These are phyloP conservation scores for Xylona heveae DNA, from an alignment of 495 filamentous ascomycete species.

Conservation along the genomic window DNA sequence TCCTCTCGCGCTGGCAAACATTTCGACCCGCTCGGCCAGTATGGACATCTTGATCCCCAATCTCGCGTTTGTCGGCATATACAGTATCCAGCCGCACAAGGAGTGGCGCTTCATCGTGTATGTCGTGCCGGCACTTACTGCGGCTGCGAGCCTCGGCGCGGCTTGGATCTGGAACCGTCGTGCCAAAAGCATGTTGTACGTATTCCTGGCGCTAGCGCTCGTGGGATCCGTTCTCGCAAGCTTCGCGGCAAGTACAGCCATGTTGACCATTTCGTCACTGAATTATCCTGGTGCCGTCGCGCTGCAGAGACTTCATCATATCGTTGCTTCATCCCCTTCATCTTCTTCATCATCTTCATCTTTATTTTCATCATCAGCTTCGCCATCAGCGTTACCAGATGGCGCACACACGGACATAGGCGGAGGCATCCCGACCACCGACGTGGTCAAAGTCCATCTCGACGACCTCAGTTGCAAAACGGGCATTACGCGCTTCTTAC, in stretches of 20 bases:
- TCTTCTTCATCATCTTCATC: conserved; percentile 26
- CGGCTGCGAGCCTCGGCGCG: conserved; percentile 51
- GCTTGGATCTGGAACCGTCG: conserved; percentile 51
- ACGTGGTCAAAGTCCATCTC: conserved; percentile 37
- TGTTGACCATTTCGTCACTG: conserved; percentile 51
- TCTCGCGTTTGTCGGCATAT: conserved; percentile 51
- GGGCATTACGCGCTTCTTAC: conserved; percentile 72
- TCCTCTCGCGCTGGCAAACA: conserved; percentile 36
- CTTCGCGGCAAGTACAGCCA: conserved; percentile 33
- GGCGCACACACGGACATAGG: conserved; percentile 8
- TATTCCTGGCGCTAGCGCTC: conserved; percentile 31
- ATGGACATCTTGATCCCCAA: conserved; percentile 39
- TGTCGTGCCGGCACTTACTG: conserved; percentile 58
- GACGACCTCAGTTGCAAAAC: conserved; percentile 87
- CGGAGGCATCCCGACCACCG: conserved; percentile 11
- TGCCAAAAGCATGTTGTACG: conserved; percentile 31
- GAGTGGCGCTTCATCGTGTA: conserved; percentile 95
- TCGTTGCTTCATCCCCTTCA: too few species aligned
- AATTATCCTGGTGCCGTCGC: conserved; percentile 83
- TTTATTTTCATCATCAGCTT: background rate
- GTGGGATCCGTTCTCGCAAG: conserved; percentile 32
- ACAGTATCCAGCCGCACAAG: conserved; percentile 80
- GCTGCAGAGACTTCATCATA: conserved; percentile 26
- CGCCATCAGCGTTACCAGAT: background rate
- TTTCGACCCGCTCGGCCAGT: conserved; percentile 23